Percentiles rank a stretch among this genome's conserved stretches.
Evolutionary conservation across 768 basidiomycete species (phyloP).

Genomic region (Lentinula boryana): DNA sequence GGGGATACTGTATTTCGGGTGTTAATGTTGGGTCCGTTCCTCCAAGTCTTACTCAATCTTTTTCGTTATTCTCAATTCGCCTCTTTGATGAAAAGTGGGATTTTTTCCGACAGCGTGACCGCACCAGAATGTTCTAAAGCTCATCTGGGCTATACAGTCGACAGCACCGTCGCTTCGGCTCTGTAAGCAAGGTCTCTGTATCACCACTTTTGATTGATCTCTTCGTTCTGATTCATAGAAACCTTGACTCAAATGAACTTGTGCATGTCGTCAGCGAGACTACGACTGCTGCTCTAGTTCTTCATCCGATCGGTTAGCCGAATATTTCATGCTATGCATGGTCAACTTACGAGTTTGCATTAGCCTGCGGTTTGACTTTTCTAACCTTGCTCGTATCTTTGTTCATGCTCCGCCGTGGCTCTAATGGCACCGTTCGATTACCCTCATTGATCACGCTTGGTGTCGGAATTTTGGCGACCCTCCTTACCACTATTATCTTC

Average conservation of each 20-base stretch:
- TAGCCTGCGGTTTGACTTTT: conserved; percentile 47
- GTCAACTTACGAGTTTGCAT: neutral
- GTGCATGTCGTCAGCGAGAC: conserved; percentile 36
- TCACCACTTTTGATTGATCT: neutral
- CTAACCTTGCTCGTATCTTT: conserved; percentile 43
- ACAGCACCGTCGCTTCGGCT: conserved; percentile 37
- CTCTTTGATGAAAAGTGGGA: conserved; percentile 25
- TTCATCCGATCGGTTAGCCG: conserved; percentile 47
- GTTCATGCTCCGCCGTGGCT: conserved; percentile 33
- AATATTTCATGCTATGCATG: neutral
- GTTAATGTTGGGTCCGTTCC: conserved; percentile 36
- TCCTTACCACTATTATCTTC: conserved; percentile 45
- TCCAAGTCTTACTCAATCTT: neutral
- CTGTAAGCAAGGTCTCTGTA: conserved; percentile 26
- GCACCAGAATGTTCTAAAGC: conserved; percentile 38
- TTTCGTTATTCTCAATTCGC: conserved; percentile 9
- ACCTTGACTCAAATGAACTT: conserved; percentile 21
- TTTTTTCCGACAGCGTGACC: conserved; percentile 32
- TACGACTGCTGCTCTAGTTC: conserved; percentile 42
- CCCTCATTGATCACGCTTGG: conserved; percentile 32
- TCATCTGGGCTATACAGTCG: conserved; percentile 52
- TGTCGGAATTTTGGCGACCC: conserved; percentile 31
- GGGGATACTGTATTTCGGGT: conserved; percentile 55
- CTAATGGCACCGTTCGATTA: conserved; percentile 22
- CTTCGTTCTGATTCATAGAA: neutral